Evolutionary conservation across 1,284 basidiomycete species (phyloP), one percentile per base, ranked within the genome.

Genomic region (Somion occarium): DNA sequence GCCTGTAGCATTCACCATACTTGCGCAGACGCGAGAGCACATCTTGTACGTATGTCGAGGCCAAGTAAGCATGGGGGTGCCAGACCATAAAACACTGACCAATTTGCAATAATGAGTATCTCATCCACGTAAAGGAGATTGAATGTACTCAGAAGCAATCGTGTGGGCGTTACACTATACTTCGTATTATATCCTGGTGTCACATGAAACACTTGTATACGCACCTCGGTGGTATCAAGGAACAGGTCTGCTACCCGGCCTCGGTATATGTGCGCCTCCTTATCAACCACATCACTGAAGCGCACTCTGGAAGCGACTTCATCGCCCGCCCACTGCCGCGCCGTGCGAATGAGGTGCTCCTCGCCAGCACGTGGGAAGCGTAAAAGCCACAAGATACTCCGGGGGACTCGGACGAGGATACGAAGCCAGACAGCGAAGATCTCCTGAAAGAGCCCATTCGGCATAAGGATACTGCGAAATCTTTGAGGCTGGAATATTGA

Each of bases 151-250:
- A 13, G 77, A 75, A 5, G 80, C 78, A 12, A 80, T 76, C 7
- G 82, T 84, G 55, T 84, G 82, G 3, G 82, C 82, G 53, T 79
- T 82, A 62, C 82, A 83, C 75, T n/a, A n/a, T n/a, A n/a, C n/a
- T 79, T 37, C 34, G 19, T 12, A 12, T 11, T 13, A 12, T 43
- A 11, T 20, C 41, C 38, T 5, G 25, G 18, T 19, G 18, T 2
- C 43, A 38, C 12, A 25, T 20, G 9, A 39, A n/a, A 7, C 43
- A 4, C 69, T n/a, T n/a, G n/a, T n/a, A n/a, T n/a, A n/a, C n/a
- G n/a, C n/a, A n/a, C n/a, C n/a, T 84, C 82, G 7, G 73, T 73
- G 1, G 82, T 83, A 59, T 84, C 81, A n/a, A 84, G 66, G 57
- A 83, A 79, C 13, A 84, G 66, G 57, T 84, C 81, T 2, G 78